Evolutionary conservation across 2,329 filamentous ascomycete genomes (phyloP), one percentile per base, ranked within the genome.

Genomic region (Seiridium unicorne): DNA sequence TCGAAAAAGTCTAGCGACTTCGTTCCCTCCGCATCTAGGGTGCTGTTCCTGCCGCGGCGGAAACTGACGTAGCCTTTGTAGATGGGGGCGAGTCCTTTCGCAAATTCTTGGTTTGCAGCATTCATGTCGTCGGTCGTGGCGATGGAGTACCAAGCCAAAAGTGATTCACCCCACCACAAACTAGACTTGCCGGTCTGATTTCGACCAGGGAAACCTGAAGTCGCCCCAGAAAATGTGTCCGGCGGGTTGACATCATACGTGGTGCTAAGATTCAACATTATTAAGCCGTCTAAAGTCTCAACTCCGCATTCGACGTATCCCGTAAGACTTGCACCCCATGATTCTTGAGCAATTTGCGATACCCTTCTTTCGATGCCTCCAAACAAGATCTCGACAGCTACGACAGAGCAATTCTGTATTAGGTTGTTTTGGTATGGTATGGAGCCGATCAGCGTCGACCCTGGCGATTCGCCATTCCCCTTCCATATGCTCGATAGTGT

Each of bases 91-190:
- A 8, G 38, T n/a, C 60, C 62, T 26, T 26, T 26, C 18, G 18
- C 18, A 26, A 26, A 26, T 26, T 26, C 18, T 60, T 46, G 55
- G 4, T 18, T 5, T 8, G 42, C 13, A 7, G 9, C 31, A 1
- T n/a, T 18, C 10, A 61, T 51, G 5, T 32, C 61, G 18, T 60
- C 48, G 10, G 18, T 58, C n/a, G 60, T 63, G 4, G 58, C 57
- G 2, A 56, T 8, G 11, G 49, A 13, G 58, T 65, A 65, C 13
- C 62, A 11, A 1, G 4, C 9, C 13, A 65, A 6, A 36, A 65
- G 9, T 13, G 63, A 65, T 35, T 62, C 13, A 0, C 60, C 63
- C 63, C 63, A 65, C 35, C 42, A 63, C 48, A 65, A 31, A 46
- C 63, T 65, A 11, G 58, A 4, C 42, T 46, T 51, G 5, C 35